phyloP scores from a whole-genome alignment of 2,329 filamentous ascomycete genomes.

The Trichoderma cornu-damae region DNA sequence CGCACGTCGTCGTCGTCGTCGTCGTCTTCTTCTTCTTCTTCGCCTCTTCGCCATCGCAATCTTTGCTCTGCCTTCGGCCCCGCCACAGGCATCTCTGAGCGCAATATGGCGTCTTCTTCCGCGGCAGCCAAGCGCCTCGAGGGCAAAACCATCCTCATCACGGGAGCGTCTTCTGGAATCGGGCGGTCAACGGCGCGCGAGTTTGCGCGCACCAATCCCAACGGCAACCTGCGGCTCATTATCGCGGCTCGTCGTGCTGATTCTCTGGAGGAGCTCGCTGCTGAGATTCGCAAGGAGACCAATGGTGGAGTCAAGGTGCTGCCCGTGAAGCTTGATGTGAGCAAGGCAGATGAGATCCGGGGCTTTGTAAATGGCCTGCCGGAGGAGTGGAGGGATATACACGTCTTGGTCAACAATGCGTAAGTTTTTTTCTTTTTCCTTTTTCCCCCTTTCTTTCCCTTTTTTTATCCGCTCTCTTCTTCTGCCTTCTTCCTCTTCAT shows the following conservation, averaged over 20 bases:
- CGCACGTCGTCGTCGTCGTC: too few relatives aligned
- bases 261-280: conserved; percentile 67
- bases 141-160: conserved; percentile 89
- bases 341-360: conserved; percentile 67
- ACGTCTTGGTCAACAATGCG: conserved; percentile 96
- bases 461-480: neutral
- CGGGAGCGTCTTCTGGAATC: conserved; percentile 90
- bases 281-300: conserved; percentile 70
- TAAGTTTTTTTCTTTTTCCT: conserved; percentile 42
- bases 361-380: conserved; percentile 69
- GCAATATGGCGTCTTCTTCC: conserved; percentile 53
- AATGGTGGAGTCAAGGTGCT: conserved; percentile 76
- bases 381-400: conserved; percentile 74
- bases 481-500: too few relatives aligned
- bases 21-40: neutral
- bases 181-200: conserved; percentile 79
- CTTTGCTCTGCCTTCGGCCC: neutral
- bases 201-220: conserved; percentile 80
- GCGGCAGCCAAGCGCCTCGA: conserved; percentile 76
- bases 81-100: conserved; percentile 15
- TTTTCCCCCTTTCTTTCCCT: neutral
- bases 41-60: neutral
- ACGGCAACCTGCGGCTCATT: conserved; percentile 73
- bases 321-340: conserved; percentile 81
- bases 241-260: conserved; percentile 85